Conservation (phyloP, 164 flowering plant species). For the Vitis riparia region DNA sequence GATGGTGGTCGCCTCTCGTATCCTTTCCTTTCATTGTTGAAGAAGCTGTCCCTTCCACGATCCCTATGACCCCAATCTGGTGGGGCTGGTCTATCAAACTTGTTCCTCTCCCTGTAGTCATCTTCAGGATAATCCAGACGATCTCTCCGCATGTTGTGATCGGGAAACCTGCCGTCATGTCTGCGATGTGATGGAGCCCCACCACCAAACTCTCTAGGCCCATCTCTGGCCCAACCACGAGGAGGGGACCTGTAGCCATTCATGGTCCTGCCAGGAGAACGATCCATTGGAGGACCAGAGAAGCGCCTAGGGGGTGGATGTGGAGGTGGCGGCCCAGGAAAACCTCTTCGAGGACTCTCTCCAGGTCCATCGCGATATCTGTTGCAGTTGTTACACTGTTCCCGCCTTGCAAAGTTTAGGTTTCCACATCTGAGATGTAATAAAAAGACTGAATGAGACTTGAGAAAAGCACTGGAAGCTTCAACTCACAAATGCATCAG, state of each 20-base stretch:
- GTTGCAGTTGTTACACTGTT: constrained; percentile 76
- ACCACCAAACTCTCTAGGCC: constrained; percentile 53
- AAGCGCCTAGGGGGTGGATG: constrained; percentile 47
- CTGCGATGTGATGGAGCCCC: constrained; percentile 46
- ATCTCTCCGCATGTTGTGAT: constrained; percentile 51
- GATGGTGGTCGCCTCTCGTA: constrained; percentile 42
- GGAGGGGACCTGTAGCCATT: constrained; percentile 80
- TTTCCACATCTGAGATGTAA: constrained; percentile 61
- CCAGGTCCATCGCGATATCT: constrained; percentile 48
- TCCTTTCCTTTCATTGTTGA: constrained; percentile 45
- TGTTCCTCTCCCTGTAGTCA: constrained; percentile 52
- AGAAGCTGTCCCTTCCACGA: constrained; percentile 51
- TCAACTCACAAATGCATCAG: no score
- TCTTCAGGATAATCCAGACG: constrained; percentile 50
- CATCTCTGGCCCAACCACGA: constrained; percentile 65
- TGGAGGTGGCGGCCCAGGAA: constrained; percentile 52
- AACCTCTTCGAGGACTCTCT: constrained; percentile 63
- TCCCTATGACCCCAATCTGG: constrained; percentile 55
- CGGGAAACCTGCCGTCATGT: constrained; percentile 67
- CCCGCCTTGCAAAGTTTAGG: constrained; percentile 87
- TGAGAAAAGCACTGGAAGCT: no score
- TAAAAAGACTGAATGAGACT: background rate
- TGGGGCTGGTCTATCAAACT: constrained; percentile 55
- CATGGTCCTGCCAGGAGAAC: constrained; percentile 57
- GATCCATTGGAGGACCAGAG: constrained; percentile 58